These are phyloP conservation scores for Russula griseocarnosa DNA, from an alignment of 768 basidiomycete genomes.

Conservation along the genomic window DNA sequence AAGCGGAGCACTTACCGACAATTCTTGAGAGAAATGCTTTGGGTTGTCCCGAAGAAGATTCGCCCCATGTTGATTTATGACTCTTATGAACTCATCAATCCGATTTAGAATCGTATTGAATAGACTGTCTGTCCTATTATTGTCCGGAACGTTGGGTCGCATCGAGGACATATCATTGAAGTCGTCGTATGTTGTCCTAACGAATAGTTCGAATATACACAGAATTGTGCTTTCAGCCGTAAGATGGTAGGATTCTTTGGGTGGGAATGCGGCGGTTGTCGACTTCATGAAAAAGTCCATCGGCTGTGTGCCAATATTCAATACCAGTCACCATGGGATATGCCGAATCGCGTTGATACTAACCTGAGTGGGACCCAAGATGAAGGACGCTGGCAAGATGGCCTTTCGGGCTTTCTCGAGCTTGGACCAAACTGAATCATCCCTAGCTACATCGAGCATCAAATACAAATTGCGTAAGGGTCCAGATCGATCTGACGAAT, in stretches of 20 bases:
- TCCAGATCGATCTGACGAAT: constrained; percentile 14
- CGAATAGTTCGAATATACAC: constrained; percentile 23
- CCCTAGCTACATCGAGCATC: constrained; percentile 13
- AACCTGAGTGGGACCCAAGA: constrained; percentile 25
- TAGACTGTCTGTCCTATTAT: background rate
- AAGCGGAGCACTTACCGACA: constrained; percentile 1
- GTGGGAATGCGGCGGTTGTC: background rate
- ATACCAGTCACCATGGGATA: constrained; percentile 13
- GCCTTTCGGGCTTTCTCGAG: constrained; percentile 9
- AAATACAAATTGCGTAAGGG: constrained; percentile 16
- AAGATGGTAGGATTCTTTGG: constrained; percentile 5
- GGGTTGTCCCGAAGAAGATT: constrained; percentile 13
- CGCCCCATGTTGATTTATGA: constrained; percentile 7
- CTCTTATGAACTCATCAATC: constrained; percentile 5
- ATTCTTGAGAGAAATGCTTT: background rate
- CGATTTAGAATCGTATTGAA: constrained; percentile 1
- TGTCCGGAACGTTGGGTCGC: background rate
- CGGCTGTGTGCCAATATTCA: constrained; percentile 26
- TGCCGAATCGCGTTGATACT: constrained; percentile 19
- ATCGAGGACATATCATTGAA: background rate
- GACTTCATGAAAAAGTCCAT: constrained; percentile 28
- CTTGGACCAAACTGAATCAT: constrained; percentile 11
- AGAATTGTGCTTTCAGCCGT: constrained; percentile 10
- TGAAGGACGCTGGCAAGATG: constrained; percentile 14
- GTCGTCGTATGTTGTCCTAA: constrained; percentile 14